Evolutionary conservation across 2,329 filamentous ascomycete species (phyloP).

Genomic region (Aspergillus sp.): DNA sequence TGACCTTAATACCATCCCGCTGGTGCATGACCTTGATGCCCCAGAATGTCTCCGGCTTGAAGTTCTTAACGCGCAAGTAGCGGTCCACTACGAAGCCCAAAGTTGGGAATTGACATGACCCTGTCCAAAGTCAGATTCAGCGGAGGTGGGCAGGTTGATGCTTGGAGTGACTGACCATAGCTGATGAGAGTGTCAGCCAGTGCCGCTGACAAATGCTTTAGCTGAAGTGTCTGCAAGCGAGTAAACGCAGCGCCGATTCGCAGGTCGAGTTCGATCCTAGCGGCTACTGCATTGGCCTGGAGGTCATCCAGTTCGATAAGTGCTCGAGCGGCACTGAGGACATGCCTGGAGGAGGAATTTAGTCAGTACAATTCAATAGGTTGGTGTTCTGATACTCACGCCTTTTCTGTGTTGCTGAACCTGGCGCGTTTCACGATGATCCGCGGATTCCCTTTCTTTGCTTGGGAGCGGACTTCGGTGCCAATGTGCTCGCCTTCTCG

Average conservation of each 20-base stretch:
- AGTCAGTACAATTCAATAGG: neutral
- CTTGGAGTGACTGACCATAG: slow-evolving; percentile 61
- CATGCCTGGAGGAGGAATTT: slow-evolving; percentile 60
- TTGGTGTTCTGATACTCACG: slow-evolving; percentile 55
- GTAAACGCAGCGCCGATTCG: slow-evolving; percentile 93
- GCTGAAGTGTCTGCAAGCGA: slow-evolving; percentile 74
- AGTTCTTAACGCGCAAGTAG: slow-evolving; percentile 91
- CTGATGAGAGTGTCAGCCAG: slow-evolving; percentile 69
- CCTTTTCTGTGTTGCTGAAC: slow-evolving; percentile 95
- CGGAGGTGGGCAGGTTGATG: neutral
- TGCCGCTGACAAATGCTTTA: slow-evolving; percentile 69
- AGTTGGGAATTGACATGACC: slow-evolving; percentile 94
- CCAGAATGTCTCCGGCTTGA: slow-evolving; percentile 92
- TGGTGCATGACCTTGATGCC: slow-evolving; percentile 79
- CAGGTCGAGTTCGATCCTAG: slow-evolving; percentile 88
- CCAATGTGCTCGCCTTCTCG: slow-evolving; percentile 97
- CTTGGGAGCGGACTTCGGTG: slow-evolving; percentile 81
- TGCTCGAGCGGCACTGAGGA: slow-evolving; percentile 76
- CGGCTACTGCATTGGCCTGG: slow-evolving; percentile 82
- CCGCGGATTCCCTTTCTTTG: slow-evolving; percentile 67
- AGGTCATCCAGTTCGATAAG: slow-evolving; percentile 77
- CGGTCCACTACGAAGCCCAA: slow-evolving; percentile 95
- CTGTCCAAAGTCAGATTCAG: slow-evolving; percentile 40
- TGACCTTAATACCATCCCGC: slow-evolving; percentile 74
- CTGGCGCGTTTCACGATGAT: slow-evolving; percentile 81